Percentiles rank a stretch among this genome's conserved stretches.
phyloP scores from a whole-genome alignment of 1,284 basidiomycete genomes.

The Ceraceosorus guamensis region DNA sequence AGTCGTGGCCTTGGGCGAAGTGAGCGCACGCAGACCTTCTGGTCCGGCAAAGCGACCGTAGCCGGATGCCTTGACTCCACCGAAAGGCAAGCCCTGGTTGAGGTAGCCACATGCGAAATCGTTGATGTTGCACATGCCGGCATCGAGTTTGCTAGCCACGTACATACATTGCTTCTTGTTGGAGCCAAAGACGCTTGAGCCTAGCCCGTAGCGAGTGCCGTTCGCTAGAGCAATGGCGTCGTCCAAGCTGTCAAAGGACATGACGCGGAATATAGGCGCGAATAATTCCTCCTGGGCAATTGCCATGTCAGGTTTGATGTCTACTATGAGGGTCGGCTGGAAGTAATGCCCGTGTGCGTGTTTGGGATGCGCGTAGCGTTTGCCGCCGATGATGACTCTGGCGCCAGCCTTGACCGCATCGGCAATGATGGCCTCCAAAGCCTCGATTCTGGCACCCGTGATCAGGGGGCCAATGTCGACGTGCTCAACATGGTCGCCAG shows the following conservation, averaged over 20 bases:
- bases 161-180: conserved; percentile 65
- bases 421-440: conserved; percentile 64
- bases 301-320: conserved; percentile 57
- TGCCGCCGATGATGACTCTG: conserved; percentile 62
- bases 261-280: conserved; percentile 41
- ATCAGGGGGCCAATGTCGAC: conserved; percentile 76
- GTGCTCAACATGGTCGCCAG: too few species aligned
- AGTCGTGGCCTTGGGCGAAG: conserved; percentile 77
- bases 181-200: conserved; percentile 87
- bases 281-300: conserved; percentile 44
- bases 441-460: conserved; percentile 60
- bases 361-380: conserved; percentile 61
- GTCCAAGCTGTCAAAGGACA: conserved; percentile 57
- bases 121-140: conserved; percentile 95
- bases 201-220: conserved; percentile 78
- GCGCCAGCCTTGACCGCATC: conserved; percentile 70
- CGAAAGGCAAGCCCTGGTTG: conserved; percentile 90
- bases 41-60: conserved; percentile 56
- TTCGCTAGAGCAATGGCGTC: conserved; percentile 82
- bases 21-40: conserved; percentile 79
- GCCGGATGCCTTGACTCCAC: conserved; percentile 65
- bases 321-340: conserved; percentile 73
- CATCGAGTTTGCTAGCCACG: conserved; percentile 71
- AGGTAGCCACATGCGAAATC: conserved; percentile 75
- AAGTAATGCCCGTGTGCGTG: conserved; percentile 66